phyloP scores from a whole-genome alignment of 2,329 filamentous ascomycete species.

The Claviceps citrina region DNA sequence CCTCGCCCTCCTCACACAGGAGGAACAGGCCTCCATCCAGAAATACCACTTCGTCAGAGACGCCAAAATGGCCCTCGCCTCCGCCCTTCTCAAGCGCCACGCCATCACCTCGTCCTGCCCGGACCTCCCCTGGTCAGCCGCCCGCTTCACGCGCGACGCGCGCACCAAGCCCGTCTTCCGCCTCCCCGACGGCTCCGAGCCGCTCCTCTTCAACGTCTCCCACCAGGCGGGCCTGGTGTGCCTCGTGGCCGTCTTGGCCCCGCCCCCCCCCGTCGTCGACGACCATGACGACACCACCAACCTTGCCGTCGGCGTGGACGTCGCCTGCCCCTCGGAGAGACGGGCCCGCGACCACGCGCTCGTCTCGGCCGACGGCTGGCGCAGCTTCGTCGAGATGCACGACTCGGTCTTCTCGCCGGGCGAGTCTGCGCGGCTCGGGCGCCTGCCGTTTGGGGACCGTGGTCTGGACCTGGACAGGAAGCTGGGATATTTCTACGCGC shows the following conservation, averaged over 20 bases:
- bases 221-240: slow-evolving; percentile 65
- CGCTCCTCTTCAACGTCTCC: slow-evolving; percentile 57
- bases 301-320: slow-evolving; percentile 50
- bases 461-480: slow-evolving; percentile 20
- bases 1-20: slow-evolving; percentile 33
- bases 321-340: slow-evolving; percentile 62
- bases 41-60: slow-evolving; percentile 53
- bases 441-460: slow-evolving; percentile 14
- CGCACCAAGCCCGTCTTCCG: slow-evolving; percentile 38
- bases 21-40: slow-evolving; percentile 42
- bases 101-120: slow-evolving; percentile 43
- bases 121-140: slow-evolving; percentile 42
- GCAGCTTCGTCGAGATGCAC: slow-evolving; percentile 55
- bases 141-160: slow-evolving; percentile 39
- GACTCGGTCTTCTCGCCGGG: slow-evolving; percentile 49
- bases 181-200: slow-evolving; percentile 31
- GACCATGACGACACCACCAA: no score
- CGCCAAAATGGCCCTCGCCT: slow-evolving; percentile 59
- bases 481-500: slow-evolving; percentile 57
- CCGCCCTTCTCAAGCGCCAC: slow-evolving; percentile 58
- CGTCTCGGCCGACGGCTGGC: slow-evolving; percentile 44
- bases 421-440: slow-evolving; percentile 49
- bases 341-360: slow-evolving; percentile 43
- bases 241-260: slow-evolving; percentile 41
- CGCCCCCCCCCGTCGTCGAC: slow-evolving; percentile 15